A percentile compares a stretch with the other conserved stretches of the same genome.
Conservation (phyloP, 1,284 basidiomycete genomes). For the Pulveroboletus sp. region DNA sequence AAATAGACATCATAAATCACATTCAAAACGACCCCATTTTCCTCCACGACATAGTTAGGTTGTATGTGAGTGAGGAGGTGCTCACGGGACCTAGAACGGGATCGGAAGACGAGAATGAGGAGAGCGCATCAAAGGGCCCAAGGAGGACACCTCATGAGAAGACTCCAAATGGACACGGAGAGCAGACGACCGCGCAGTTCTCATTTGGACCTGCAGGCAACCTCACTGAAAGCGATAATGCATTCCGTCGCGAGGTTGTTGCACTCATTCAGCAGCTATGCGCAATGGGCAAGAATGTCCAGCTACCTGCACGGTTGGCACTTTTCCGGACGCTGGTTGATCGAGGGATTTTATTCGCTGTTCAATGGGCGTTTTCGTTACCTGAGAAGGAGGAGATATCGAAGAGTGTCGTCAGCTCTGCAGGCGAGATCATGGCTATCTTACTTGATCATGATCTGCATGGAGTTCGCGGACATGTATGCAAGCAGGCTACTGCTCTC, state of each 20-base stretch:
- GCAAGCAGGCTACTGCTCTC: constrained; percentile 74
- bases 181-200: constrained; percentile 35
- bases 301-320: constrained; percentile 79
- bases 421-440: constrained; percentile 84
- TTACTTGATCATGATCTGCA: constrained; percentile 91
- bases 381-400: constrained; percentile 45
- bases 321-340: constrained; percentile 92
- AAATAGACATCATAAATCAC: constrained; percentile 95
- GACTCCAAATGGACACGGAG: constrained; percentile 26
- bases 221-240: constrained; percentile 47
- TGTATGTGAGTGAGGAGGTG: constrained; percentile 72
- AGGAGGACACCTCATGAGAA: constrained; percentile 33
- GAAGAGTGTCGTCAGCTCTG: constrained; percentile 62
- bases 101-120: constrained; percentile 29
- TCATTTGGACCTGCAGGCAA: constrained; percentile 50
- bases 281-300: constrained; percentile 95
- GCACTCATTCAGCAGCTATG: constrained; percentile 91
- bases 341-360: constrained; percentile 83
- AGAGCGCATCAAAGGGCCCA: constrained; percentile 21
- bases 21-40: constrained; percentile 79
- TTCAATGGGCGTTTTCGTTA: constrained; percentile 82
- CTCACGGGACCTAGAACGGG: constrained; percentile 36
- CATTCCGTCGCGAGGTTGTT: constrained; percentile 69
- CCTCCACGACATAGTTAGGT: constrained; percentile 72
- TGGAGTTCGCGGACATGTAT: constrained; percentile 80